A percentile compares a stretch with the other conserved stretches of the same genome.
These are phyloP conservation scores for Debaryomycetaceae sp. DNA, from an alignment of 1,139 yeast genomes.

Conservation along the genomic window DNA sequence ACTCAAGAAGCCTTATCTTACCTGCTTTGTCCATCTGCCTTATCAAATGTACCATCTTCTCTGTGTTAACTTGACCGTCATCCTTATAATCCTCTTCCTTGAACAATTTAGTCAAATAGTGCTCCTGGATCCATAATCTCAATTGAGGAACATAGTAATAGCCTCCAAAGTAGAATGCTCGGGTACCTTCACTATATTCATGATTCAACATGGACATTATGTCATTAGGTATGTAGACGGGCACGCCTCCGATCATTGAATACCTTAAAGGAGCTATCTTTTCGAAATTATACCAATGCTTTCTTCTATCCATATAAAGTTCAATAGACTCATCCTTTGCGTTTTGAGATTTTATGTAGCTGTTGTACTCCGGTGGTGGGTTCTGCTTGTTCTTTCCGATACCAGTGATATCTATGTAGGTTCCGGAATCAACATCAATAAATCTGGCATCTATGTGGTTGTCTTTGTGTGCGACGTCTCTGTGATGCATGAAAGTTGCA, in stretches of 20 bases:
- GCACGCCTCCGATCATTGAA: slow-evolving; percentile 35
- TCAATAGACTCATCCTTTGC: slow-evolving; percentile 15
- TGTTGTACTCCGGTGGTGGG: slow-evolving; percentile 27
- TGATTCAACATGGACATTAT: slow-evolving; percentile 29
- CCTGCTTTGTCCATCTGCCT: slow-evolving; percentile 21
- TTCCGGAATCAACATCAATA: slow-evolving; percentile 35
- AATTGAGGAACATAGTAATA: slow-evolving; percentile 31
- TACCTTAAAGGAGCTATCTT: slow-evolving; percentile 29
- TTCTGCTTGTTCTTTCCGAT: slow-evolving; percentile 28
- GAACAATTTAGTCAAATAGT: slow-evolving; percentile 13
- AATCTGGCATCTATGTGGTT: slow-evolving; percentile 38
- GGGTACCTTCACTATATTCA: slow-evolving; percentile 29
- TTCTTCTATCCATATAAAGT: slow-evolving; percentile 34
- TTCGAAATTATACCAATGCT: slow-evolving; percentile 32
- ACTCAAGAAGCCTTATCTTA: slow-evolving; percentile 25
- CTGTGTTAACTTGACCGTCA: slow-evolving; percentile 10
- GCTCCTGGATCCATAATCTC: slow-evolving; percentile 29
- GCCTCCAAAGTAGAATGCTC: slow-evolving; percentile 18
- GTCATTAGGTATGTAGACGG: slow-evolving; percentile 35
- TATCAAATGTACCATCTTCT: slow-evolving; percentile 13
- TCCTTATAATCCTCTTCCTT: slow-evolving; percentile 10
- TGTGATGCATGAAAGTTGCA: slow-evolving; percentile 28
- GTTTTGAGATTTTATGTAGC: slow-evolving; percentile 13
- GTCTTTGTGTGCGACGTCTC: slow-evolving; percentile 26
- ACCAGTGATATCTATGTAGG: slow-evolving; percentile 38